phyloP scores from a whole-genome alignment of 306 rosid genomes.

The Medicago arabica region DNA sequence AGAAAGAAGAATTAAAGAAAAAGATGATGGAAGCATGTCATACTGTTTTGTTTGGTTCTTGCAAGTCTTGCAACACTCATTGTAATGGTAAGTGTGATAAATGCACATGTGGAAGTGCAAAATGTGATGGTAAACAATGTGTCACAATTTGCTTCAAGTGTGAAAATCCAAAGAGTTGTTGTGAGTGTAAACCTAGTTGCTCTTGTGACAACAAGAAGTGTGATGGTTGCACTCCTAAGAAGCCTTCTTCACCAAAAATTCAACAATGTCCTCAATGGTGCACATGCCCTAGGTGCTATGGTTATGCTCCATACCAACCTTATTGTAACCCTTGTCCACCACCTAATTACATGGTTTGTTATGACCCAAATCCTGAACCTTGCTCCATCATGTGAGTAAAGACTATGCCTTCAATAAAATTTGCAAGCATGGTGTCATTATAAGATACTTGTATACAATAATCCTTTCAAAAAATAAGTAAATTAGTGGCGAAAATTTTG shows the following conservation, averaged over 20 bases:
- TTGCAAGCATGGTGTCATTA: background rate
- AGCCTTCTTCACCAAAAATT: background rate
- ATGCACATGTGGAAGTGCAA: background rate
- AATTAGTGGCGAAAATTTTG: background rate
- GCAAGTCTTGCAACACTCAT: background rate
- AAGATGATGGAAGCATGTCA: constrained; percentile 7
- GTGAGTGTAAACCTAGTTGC: constrained; percentile 2
- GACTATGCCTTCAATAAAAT: background rate
- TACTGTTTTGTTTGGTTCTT: background rate
- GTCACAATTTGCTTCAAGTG: background rate
- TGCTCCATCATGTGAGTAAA: constrained; percentile 41
- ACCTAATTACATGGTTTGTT: constrained; percentile 12
- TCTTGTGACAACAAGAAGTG: constrained; percentile 1
- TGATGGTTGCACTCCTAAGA: background rate
- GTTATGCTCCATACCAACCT: constrained; percentile 14
- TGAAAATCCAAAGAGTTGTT: background rate
- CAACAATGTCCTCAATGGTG: constrained; percentile 28
- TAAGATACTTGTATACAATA: background rate
- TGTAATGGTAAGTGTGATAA: constrained; percentile 11
- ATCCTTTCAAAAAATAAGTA: background rate
- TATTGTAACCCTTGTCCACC: constrained; percentile 20
- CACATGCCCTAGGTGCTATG: constrained; percentile 19
- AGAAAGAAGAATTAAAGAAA: background rate
- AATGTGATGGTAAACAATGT: constrained; percentile 20
- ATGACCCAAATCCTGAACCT: constrained; percentile 15